These are phyloP conservation scores for Thalia dealbata DNA, from an alignment of 176 grass and related monocot genomes.

Conservation along the genomic window DNA sequence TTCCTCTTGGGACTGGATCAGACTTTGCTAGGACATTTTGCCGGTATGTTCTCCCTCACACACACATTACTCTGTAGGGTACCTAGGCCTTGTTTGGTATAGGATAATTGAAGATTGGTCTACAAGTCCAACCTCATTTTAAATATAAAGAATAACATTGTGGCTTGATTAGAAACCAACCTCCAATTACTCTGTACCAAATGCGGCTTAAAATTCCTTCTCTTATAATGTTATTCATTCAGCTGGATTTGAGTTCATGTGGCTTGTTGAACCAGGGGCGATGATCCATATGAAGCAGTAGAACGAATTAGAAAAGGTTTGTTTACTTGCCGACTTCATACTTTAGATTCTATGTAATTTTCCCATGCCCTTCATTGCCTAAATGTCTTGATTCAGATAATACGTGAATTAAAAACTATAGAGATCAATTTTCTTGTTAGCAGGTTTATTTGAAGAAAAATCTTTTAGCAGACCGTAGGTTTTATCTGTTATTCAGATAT, in stretches of 20 bases:
- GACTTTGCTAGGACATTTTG: conserved; percentile 91
- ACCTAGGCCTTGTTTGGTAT: background rate
- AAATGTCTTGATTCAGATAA: background rate
- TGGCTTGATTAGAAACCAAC: too few species aligned
- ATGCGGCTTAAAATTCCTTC: too few species aligned
- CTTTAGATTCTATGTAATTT: background rate
- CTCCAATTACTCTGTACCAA: too few species aligned
- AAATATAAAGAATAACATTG: too few species aligned
- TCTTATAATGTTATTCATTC: conserved; percentile 9
- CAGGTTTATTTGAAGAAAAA: background rate
- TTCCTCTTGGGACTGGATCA: conserved; percentile 94
- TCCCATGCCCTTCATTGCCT: background rate
- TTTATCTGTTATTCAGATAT: background rate
- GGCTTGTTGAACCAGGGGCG: conserved; percentile 42
- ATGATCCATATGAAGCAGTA: conserved; percentile 75
- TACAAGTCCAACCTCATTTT: too few species aligned
- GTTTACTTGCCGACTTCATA: background rate
- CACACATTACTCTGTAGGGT: background rate
- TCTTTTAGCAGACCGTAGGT: background rate
- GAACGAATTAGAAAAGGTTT: conserved; percentile 83
- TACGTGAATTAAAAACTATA: background rate
- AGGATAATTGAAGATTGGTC: conserved; percentile 5
- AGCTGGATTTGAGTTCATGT: background rate
- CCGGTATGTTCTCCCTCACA: conserved; percentile 43
- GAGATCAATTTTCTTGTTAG: background rate